These are phyloP conservation scores for Gossypium raimondii DNA, from an alignment of 345 rosid genomes.

Conservation along the genomic window DNA sequence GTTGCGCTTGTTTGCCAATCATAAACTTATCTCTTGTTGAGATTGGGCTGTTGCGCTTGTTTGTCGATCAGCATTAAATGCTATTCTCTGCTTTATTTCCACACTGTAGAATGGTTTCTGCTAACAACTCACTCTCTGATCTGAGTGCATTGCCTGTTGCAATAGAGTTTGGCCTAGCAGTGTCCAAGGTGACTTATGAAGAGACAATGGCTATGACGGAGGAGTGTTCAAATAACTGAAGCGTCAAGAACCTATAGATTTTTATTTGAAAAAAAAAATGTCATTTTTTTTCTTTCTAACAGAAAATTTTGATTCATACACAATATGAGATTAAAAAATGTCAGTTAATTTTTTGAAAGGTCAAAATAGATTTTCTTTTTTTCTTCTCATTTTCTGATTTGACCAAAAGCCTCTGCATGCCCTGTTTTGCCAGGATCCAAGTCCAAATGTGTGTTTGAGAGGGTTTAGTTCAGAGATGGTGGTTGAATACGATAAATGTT, in stretches of 20 bases:
- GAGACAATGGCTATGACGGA: constrained; percentile 23
- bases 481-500: background rate
- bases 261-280: constrained; percentile 10
- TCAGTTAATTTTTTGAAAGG: too few species aligned
- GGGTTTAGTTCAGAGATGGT: background rate
- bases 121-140: constrained; percentile 24
- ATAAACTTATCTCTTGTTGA: background rate
- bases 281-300: background rate
- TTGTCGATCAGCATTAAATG: background rate
- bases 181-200: constrained; percentile 69
- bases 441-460: too few species aligned
- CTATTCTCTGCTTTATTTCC: background rate
- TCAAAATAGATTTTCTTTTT: too few species aligned
- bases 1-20: constrained; percentile 20
- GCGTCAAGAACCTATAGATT: constrained; percentile 20
- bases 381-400: background rate
- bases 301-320: background rate
- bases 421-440: too few species aligned
- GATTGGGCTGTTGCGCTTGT: background rate
- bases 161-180: constrained; percentile 76
- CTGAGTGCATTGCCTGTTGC: constrained; percentile 19
- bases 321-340: background rate
- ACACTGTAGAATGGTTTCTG: background rate
- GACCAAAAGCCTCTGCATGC: too few species aligned
- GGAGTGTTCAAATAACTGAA: constrained; percentile 25